Evolutionary conservation across 495 filamentous ascomycete genomes (phyloP), one percentile per base, ranked within the genome.

Genomic region (Aspergillus hancockii): DNA sequence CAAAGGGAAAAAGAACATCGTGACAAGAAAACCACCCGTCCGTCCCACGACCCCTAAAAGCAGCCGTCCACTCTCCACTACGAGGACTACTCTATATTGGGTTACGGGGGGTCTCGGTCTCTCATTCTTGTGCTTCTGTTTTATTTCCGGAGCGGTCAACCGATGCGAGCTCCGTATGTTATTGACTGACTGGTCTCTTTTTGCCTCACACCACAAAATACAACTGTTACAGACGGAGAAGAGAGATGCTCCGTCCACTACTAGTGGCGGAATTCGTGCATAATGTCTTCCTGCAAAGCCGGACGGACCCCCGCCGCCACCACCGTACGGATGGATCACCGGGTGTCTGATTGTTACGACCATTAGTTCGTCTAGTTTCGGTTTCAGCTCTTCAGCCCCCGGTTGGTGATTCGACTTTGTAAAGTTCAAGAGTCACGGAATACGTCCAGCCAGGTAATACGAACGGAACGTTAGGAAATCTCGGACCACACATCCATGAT

Each of bases 1-100:
- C 21, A 41, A 53, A 61, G 59, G 60, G 50, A 55, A 52, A 38
- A 19, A 22, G 32, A 28, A 53, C 23, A 53, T 53, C 32, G 51
- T 53, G 51, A 53, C 51, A 53, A 21, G 51, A 53, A 21, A 47
- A 53, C 28, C 51, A 23, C 32, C 51, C 51, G 38, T 31, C 51
- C 43, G 43, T 47, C 43, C 43, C 43, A 47, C 43, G 43, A 47
- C 51, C 51, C 32, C 32, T 53, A 53, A 34, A 52, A 40, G 0
- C 43, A 19, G 43, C 43, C 43, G 8, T 47, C 43, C 43, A 47
- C 43, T 47, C 43, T 40, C 36, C 36, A 40, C 36, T n/a, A 47
- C 43, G 7, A 47, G 5, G 43, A 12, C 43, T 41, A 47, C 43
- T 47, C 38, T 41, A 41, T 16, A 41, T 41, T 41, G 38, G 38